Base-by-base conservation (phyloP, 140 eudicot genomes). In the Ambrosia hybrid region DNA sequence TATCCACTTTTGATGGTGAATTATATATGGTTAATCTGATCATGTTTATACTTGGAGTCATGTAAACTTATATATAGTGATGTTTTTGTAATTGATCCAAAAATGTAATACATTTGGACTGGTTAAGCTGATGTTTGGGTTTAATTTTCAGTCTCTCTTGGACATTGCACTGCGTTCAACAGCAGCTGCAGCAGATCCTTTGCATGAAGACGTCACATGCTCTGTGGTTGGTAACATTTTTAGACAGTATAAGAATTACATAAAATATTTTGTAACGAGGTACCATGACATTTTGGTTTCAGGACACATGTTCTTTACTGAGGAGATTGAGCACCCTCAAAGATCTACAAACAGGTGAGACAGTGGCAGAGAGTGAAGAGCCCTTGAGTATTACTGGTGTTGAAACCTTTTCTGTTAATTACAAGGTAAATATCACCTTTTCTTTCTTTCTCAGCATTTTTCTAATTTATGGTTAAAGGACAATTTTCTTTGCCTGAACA, bases 141-240 rank as follows among this genome's bases (percentile, higher is more conserved):
- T 76, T 77, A 61, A 49, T 71, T 61, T 68, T 48, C 75, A 94
- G 99, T 94, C 99, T 70, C 99, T 94, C 30, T 74, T 94, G 85
- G 99, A 94, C 89, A 95, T 94, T 70, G 99, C 99, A 17, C 84
- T 94, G 85, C 93, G 99, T 56, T 80, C 94, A 34, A 87, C 99
- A 41, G 94, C 97, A 45, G 99, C 99, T 73, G 99, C 95, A 63
- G 97, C 99, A 74, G 99, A 94, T 88, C 99, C 99, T 68, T 90
- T 77, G 63, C 89, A 94, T 57, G 99, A 94, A 80, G 97, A 94
- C 58, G 82, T 94, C 73, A 88, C 85, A 46, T 94, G 99, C 74
- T 90, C 84, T 73, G 99, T 94, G 94, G 99, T 90, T 10, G 57
- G 97, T 88, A 51, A 70, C 74, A 36, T 52, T 39, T 21, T 21